phyloP scores from a whole-genome alignment of 805 yeast species.

The Suhomyces sp. region DNA sequence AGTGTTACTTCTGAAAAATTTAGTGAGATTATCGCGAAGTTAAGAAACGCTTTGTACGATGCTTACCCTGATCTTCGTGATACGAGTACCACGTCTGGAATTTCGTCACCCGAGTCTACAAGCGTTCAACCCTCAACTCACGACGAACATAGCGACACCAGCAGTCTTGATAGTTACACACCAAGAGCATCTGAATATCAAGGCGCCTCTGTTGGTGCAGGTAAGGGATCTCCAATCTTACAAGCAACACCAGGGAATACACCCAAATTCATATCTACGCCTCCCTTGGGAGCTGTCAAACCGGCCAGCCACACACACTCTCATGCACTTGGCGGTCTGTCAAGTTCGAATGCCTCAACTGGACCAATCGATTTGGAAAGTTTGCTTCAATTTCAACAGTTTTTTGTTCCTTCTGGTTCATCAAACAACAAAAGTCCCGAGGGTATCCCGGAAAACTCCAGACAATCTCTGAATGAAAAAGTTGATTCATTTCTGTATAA shows the following conservation, averaged over 20 bases:
- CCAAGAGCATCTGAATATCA: too few species aligned
- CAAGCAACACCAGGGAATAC: too few species aligned
- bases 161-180: too few species aligned
- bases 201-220: too few species aligned
- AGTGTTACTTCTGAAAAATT: conserved; percentile 14
- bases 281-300: too few species aligned
- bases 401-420: conserved; percentile 14
- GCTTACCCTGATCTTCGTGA: conserved; percentile 8
- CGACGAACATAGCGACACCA: too few species aligned
- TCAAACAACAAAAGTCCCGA: conserved; percentile 4
- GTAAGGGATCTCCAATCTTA: too few species aligned
- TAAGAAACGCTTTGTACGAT: conserved; percentile 12
- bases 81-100: neutral
- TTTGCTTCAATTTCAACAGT: conserved; percentile 16
- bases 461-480: conserved; percentile 5
- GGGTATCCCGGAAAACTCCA: conserved; percentile 7
- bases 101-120: conserved; percentile 2
- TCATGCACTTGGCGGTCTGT: too few species aligned
- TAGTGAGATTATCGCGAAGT: conserved; percentile 13
- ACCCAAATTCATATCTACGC: too few species aligned
- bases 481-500: conserved; percentile 17
- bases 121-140: conserved; percentile 2
- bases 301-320: too few species aligned
- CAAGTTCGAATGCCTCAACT: neutral
- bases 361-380: conserved; percentile 8